Evolutionary conservation across 2,329 filamentous ascomycete species (phyloP).

Genomic region (Fusarium solani-melongenae): DNA sequence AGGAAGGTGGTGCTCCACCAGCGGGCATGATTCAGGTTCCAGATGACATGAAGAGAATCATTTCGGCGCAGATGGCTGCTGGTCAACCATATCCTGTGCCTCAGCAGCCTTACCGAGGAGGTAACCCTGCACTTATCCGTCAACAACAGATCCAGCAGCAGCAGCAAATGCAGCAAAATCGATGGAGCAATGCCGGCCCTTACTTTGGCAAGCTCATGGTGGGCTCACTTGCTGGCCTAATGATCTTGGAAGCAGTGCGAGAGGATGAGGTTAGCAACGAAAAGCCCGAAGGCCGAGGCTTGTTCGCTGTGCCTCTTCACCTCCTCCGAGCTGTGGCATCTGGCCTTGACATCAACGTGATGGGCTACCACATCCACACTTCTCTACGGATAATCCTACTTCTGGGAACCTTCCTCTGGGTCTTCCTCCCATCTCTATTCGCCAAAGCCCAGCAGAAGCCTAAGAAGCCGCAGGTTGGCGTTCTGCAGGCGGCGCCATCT

Average conservation of each 20-base stretch:
- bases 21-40: conserved; percentile 74
- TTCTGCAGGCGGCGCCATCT: conserved; percentile 70
- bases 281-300: conserved; percentile 71
- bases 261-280: conserved; percentile 74
- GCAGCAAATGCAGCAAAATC: conserved; percentile 60
- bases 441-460: conserved; percentile 59
- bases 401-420: conserved; percentile 65
- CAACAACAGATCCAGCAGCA: conserved; percentile 69
- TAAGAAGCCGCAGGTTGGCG: conserved; percentile 59
- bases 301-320: conserved; percentile 72
- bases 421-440: conserved; percentile 66
- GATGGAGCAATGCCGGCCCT: conserved; percentile 65
- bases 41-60: conserved; percentile 72
- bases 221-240: conserved; percentile 88
- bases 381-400: conserved; percentile 65
- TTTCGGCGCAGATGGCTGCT: conserved; percentile 66
- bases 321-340: conserved; percentile 62
- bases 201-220: conserved; percentile 87
- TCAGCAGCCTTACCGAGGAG: conserved; percentile 58
- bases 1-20: conserved; percentile 53
- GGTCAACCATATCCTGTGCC: conserved; percentile 65
- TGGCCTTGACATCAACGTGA: conserved; percentile 62
- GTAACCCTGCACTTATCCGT: conserved; percentile 59
- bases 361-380: conserved; percentile 65
- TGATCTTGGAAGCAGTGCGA: conserved; percentile 86